Base-by-base conservation (phyloP, 768 basidiomycete genomes). In the Leccinellum albellum region DNA sequence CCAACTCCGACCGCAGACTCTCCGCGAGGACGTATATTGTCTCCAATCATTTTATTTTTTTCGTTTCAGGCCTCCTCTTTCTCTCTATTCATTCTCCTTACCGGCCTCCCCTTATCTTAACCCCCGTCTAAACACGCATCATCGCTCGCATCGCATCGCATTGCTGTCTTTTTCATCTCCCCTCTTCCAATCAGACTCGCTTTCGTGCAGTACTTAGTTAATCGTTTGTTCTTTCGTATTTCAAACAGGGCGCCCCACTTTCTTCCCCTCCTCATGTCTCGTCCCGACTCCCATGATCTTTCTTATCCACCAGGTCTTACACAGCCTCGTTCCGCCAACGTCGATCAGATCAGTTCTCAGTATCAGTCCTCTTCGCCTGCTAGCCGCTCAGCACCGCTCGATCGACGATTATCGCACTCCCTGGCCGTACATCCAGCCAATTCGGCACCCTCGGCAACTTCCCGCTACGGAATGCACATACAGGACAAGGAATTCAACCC, bases 201-300 rank as follows among this genome's bases (percentile, higher is more conserved):
- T 70, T 67, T 69, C 64, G 67, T 65, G 66, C 61, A 65, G 55
- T 62, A 58, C 31, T 32, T 32, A 42, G 64, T 66, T 72, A 61
- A 37, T 66, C 65, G 66, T 58, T 62, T 66, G 55, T 66, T 64
- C 56, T 57, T 61, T 58, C 42, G 46, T 64, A 63, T 65, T 67
- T 66, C 60, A 59, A 62, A 58, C 55, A 52, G 65, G 58, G 64
- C 20, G 51, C 29, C 35, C 46, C 35, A 42, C 59, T 28, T 2
- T 47, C 53, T 53, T 48, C 52, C 50, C 28, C 45, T 21, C 33
- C 42, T 44, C 60, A 81, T 82, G 82, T 78, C 80, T 48, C 77
- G 69, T 56, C 62, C 68, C 58, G 79, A 79, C 51, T 61, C 70
- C 47, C 71, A 75, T 61, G 79, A 81, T 55, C 74, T 71, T 58